A percentile compares a stretch with the other conserved stretches of the same genome.
Conservation (phyloP, 768 basidiomycete species). For the Boletellus ananiceps region DNA sequence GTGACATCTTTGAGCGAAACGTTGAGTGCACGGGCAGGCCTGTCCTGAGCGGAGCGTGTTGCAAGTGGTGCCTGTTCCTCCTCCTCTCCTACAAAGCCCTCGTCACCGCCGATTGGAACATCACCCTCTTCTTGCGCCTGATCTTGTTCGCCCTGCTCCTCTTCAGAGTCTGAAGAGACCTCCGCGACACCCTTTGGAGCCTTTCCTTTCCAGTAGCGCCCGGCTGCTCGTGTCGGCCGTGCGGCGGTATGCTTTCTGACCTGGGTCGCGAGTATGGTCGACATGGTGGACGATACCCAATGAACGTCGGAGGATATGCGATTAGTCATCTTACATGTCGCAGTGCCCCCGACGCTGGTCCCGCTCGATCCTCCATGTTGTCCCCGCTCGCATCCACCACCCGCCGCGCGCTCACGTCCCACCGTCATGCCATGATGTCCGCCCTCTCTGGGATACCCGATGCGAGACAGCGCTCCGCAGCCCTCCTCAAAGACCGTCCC, state of each 20-base stretch:
- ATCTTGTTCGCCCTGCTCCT: conserved; percentile 46
- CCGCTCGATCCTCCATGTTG: conserved; percentile 17
- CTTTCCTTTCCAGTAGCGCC: conserved; percentile 88
- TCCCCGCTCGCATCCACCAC: conserved; percentile 14
- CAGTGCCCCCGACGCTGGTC: background rate
- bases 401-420: conserved; percentile 8
- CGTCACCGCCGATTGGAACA: conserved; percentile 54
- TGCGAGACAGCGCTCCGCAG: conserved; percentile 10
- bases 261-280: conserved; percentile 31
- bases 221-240: conserved; percentile 73
- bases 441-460: conserved; percentile 39
- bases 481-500: conserved; percentile 41
- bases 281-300: conserved; percentile 22
- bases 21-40: conserved; percentile 54
- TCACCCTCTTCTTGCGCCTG: conserved; percentile 47
- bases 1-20: conserved; percentile 75
- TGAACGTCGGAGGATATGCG: conserved; percentile 5
- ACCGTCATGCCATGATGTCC: conserved; percentile 66
- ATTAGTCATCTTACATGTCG: conserved; percentile 16
- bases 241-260: conserved; percentile 70
- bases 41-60: conserved; percentile 33
- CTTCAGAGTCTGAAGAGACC: conserved; percentile 60
- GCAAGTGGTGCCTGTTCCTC: conserved; percentile 45
- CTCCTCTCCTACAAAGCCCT: conserved; percentile 45
- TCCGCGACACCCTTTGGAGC: conserved; percentile 71